Base-by-base conservation (phyloP, 75 land plant species). In the Cryptomeria japonica region DNA sequence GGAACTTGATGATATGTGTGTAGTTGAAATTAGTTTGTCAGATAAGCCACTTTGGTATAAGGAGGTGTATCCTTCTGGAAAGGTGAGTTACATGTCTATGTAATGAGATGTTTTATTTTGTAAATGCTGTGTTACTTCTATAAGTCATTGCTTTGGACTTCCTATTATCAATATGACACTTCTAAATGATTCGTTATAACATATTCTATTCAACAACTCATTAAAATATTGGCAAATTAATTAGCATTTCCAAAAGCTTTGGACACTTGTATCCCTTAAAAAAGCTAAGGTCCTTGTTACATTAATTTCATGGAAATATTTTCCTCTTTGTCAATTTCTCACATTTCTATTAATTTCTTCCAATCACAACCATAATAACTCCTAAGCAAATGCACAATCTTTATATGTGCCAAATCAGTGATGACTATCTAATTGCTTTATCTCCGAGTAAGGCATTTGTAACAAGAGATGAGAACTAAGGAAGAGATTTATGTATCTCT, bases 31-130 rank as follows among this genome's bases (percentile, higher is more conserved):
- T 11, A 89, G 83, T 46, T 82, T 89, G 11, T 41, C 84, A 49
- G 90, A 86, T 56, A 89, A 87, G 88, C 90, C 90, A 7, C n/a
- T 51, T 32, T 89, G 90, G 90, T 89, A 41, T 58, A 89, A 89
- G 46, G 88, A 89, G 84, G 90, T 89, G 38, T 89, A 89, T 38
- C 89, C 89, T 53, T 31, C 44, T 80, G 90, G 90, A 47, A 89
- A 89, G 76, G 90, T 89, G 55, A 73, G 90, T 88, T 49, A 34
- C 53, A 31, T 85, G 86, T 64, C 70, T 64, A 25, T 64, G 10
- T 28, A 64, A 22, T 64, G 70, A 19, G 8, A 28, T 61, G 22
- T 22, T 64, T 25, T 61, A 22, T 22, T 64, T 34, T 42, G 2
- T 25, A 85, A 28, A 42, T 68, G 18, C 9, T 18, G 18, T 84